Percentiles rank a stretch among this genome's conserved stretches.
These are phyloP conservation scores for Myriangium duriaei DNA, from an alignment of 2,329 filamentous ascomycete genomes.

Conservation along the genomic window DNA sequence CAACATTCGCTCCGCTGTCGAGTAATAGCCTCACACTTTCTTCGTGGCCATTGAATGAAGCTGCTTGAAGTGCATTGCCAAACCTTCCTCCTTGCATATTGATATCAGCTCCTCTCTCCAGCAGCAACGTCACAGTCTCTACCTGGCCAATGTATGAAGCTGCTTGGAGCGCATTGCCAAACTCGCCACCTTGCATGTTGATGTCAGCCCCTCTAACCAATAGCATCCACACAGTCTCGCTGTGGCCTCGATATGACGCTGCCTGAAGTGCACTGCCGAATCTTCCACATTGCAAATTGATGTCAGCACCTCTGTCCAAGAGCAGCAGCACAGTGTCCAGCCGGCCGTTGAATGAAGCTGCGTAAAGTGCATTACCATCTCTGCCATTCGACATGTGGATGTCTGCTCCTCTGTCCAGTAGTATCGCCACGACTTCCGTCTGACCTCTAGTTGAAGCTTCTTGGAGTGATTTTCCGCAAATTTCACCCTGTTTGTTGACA, in stretches of 20 bases:
- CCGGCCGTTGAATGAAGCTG: slow-evolving; percentile 12
- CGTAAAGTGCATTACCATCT: slow-evolving; percentile 14
- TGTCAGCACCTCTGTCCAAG: slow-evolving; percentile 11
- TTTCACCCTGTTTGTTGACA: slow-evolving; percentile 8
- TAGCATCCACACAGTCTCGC: slow-evolving; percentile 9
- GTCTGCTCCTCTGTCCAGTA: slow-evolving; percentile 7
- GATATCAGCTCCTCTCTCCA: slow-evolving; percentile 17
- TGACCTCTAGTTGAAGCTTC: slow-evolving; percentile 11
- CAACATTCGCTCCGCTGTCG: slow-evolving; percentile 16
- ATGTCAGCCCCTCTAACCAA: slow-evolving; percentile 14
- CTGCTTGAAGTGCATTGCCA: slow-evolving; percentile 15
- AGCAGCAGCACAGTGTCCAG: slow-evolving; percentile 13
- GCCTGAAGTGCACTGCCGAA: slow-evolving; percentile 16
- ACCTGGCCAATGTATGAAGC: slow-evolving; percentile 12
- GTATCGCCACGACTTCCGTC: slow-evolving; percentile 10
- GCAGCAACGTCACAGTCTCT: slow-evolving; percentile 9
- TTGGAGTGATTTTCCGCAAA: slow-evolving; percentile 9
- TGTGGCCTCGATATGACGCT: slow-evolving; percentile 12
- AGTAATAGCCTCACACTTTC: slow-evolving; percentile 21
- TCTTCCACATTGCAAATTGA: slow-evolving; percentile 9
- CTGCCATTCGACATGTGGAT: slow-evolving; percentile 14
- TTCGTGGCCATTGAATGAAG: slow-evolving; percentile 14
- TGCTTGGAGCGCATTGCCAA: slow-evolving; percentile 19
- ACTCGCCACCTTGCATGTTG: slow-evolving; percentile 13
- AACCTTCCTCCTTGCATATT: slow-evolving; percentile 14